Evolutionary conservation across 2,329 filamentous ascomycete species (phyloP), one percentile per base, ranked within the genome.

Genomic region (Xylariaceae sp.): DNA sequence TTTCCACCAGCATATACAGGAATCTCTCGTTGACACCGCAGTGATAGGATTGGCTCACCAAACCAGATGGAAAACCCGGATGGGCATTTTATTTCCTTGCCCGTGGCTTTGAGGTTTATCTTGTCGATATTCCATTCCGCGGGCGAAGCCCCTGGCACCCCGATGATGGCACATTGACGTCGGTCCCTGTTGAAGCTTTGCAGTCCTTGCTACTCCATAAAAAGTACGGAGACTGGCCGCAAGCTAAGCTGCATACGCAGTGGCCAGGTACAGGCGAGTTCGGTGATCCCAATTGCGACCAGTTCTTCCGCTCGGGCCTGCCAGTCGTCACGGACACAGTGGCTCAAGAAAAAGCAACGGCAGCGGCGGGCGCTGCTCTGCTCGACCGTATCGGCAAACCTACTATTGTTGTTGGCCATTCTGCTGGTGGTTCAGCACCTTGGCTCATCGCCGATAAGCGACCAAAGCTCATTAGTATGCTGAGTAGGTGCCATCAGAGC

Each of bases 71-170:
- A 36, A 59, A 66, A 12, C 64, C 64, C 7, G 73, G 73, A 14
- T 77, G 73, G 74, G 69, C 73, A 1, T 72, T 69, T 3, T 65
- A 65, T 45, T 77, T 76, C 53, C 50, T 76, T 6, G 52, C 56
- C 5, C 61, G 66, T n/a, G 72, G 73, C 14, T 72, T 73, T 55
- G 67, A 70, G 36, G 62, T 74, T 37, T 76, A 74, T 56, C 59
- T 76, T 37, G 63, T 70, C 11, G 74, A 77, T 51, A 67, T 73
- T 48, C 64, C 70, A 3, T 65, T 65, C 21, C 68, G 70, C 17
- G 74, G 70, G 22, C 68, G 74, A 25, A 74, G 70, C 16, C 56
- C 68, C 0, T 61, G 29, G 64, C 62, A 19, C 49, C 51, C 27
- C 44, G 47, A 40, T 2, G 40, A 42, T 36, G 25, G 51, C 19